A percentile compares a stretch with the other conserved stretches of the same genome.
phyloP scores from a whole-genome alignment of 2,329 filamentous ascomycete genomes.

The Verticillium nonalfalfae region DNA sequence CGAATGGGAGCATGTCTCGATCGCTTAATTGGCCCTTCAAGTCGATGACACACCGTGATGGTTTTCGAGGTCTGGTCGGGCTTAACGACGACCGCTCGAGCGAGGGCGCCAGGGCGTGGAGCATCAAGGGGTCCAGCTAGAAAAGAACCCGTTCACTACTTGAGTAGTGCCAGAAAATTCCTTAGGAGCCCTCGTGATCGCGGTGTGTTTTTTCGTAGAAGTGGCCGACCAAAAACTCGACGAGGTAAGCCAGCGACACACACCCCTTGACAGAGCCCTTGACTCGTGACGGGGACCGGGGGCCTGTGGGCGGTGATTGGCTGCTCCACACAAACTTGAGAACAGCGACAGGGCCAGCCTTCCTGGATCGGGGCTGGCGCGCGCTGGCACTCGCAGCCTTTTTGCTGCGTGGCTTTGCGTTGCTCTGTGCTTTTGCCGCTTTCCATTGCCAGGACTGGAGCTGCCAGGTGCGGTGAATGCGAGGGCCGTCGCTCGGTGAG shows the following conservation, averaged over 20 bases:
- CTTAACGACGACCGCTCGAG: background rate
- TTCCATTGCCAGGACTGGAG: background rate
- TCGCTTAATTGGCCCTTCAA: background rate
- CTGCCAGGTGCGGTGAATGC: background rate
- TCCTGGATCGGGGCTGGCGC: background rate
- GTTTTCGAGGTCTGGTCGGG: background rate
- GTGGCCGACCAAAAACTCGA: background rate
- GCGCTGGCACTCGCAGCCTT: background rate
- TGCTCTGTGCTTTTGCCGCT: background rate
- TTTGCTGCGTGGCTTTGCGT: too few species aligned
- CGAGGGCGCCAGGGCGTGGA: background rate
- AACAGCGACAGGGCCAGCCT: background rate
- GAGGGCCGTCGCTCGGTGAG: background rate
- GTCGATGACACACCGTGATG: background rate
- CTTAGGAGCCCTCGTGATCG: background rate
- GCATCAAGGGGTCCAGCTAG: background rate
- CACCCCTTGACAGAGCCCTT: background rate
- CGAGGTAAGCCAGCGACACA: background rate
- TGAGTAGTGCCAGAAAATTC: background rate
- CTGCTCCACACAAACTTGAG: constrained; percentile 2
- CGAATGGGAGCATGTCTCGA: too few species aligned
- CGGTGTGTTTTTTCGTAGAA: background rate
- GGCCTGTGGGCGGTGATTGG: background rate
- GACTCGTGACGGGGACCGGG: background rate
- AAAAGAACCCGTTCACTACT: background rate